Base-by-base conservation (phyloP, 2,329 filamentous ascomycete species). In the Alternaria gaisen region DNA sequence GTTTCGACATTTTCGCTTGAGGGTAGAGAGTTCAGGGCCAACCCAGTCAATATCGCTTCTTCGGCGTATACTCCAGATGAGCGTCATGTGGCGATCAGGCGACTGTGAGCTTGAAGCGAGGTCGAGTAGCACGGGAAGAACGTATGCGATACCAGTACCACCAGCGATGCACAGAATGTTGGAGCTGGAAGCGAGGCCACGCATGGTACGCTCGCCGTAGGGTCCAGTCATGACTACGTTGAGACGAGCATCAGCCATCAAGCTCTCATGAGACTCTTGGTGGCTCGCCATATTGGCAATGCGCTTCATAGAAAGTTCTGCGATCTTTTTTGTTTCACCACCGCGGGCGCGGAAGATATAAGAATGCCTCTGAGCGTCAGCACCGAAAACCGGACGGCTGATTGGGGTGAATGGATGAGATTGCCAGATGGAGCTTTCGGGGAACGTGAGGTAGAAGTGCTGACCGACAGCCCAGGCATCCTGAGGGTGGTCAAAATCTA, bases 381-480 rank as follows among this genome's bases (percentile, higher is more conserved):
- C 61, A 14, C 71, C 69, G 16, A 64, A 71, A 0, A 72, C 58
- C 2, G 72, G 72, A 4, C 64, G 66, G 18, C 70, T 75, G 53
- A 72, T 72, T 9, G 68, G 72, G 5, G 88, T 80, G 71, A 92
- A 90, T 0, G 90, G 90, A 69, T 92, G 90, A 0, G 87, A 88
- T 75, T 92, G 89, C 88, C 89, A 91, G 67, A 92, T 84, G 67
- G 84, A 89, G 32, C 87, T 80, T 61, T 88, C 84, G 0, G 87
- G 82, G 68, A 92, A 92, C 73, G 85, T 90, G 16, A 92, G 80
- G 69, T 87, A 92, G 74, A 90, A 92, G 71, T 92, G 90, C 75
- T 92, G 87, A 10, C 90, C 90, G 12, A 90, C 80, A 12, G 82
- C 79, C 89, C 90, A 92, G 0, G 84, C 74, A 28, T 84, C 82